phyloP scores from a whole-genome alignment of 768 basidiomycete genomes.

The Tylopilus subfusipes region DNA sequence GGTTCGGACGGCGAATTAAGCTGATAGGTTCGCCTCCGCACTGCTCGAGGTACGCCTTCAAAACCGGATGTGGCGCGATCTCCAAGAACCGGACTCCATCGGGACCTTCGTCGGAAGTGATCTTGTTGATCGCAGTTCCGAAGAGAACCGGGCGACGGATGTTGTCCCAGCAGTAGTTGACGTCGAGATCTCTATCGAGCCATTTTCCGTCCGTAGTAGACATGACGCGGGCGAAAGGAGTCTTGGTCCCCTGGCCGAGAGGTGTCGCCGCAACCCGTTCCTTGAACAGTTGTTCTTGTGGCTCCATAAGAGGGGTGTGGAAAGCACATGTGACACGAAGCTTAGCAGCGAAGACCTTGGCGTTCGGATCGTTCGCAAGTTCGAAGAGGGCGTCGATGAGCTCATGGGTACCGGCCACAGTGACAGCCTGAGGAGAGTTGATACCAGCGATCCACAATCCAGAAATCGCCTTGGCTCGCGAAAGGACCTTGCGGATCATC shows the following conservation, averaged over 20 bases:
- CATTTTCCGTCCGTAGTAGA: conserved; percentile 35
- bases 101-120: conserved; percentile 27
- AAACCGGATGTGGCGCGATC: conserved; percentile 34
- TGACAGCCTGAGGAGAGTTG: conserved; percentile 37
- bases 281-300: conserved; percentile 33
- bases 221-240: conserved; percentile 29
- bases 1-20: conserved; percentile 32
- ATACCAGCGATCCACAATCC: conserved; percentile 36
- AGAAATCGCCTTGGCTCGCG: conserved; percentile 19
- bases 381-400: conserved; percentile 31
- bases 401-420: conserved; percentile 31
- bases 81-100: conserved; percentile 31
- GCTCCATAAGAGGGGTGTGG: conserved; percentile 35
- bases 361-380: conserved; percentile 26
- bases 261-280: conserved; percentile 17
- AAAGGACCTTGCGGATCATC: conserved; percentile 34
- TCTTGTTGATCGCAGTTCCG: conserved; percentile 32
- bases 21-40: conserved; percentile 31
- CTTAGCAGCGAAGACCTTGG: conserved; percentile 27
- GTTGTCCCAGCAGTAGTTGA: conserved; percentile 36
- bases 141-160: conserved; percentile 35
- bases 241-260: conserved; percentile 17
- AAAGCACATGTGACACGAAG: conserved; percentile 34
- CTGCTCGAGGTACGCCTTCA: conserved; percentile 34
- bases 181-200: conserved; percentile 28